These are phyloP conservation scores for Mucor racemosus DNA, from an alignment of 371 early-diverging fungal species.

Conservation along the genomic window DNA sequence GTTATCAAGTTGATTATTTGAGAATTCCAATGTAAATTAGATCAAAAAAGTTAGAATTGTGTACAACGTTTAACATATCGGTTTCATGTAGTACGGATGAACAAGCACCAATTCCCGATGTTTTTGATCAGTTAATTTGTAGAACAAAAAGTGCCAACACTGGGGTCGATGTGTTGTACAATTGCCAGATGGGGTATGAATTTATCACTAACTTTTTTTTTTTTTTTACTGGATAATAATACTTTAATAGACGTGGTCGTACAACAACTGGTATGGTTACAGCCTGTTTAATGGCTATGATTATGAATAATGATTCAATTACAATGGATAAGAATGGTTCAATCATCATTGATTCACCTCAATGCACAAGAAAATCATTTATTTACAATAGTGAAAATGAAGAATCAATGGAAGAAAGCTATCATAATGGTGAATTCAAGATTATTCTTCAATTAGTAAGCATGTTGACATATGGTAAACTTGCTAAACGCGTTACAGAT, in stretches of 20 bases:
- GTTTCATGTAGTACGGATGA: slow-evolving; percentile 66
- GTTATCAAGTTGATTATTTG: slow-evolving; percentile 67
- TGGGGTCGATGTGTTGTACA: slow-evolving; percentile 66
- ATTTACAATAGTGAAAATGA: slow-evolving; percentile 22
- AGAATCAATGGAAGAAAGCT: slow-evolving; percentile 34
- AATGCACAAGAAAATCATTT: neutral
- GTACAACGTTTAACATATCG: slow-evolving; percentile 1
- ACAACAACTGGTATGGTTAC: slow-evolving; percentile 75
- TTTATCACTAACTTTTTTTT: neutral
- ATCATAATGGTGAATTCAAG: slow-evolving; percentile 58
- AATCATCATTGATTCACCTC: slow-evolving; percentile 7
- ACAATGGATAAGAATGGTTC: slow-evolving; percentile 11
- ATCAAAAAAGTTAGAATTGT: neutral
- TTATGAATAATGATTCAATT: slow-evolving; percentile 23
- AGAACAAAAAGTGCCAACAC: slow-evolving; percentile 47
- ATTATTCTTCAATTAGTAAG: slow-evolving; percentile 63
- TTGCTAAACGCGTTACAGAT: slow-evolving; percentile 66
- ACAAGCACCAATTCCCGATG: slow-evolving; percentile 79
- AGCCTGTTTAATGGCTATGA: slow-evolving; percentile 49
- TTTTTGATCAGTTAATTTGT: slow-evolving; percentile 70
- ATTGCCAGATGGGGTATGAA: slow-evolving; percentile 81
- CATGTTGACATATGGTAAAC: slow-evolving; percentile 59
- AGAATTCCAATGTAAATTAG: slow-evolving; percentile 70
- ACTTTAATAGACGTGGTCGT: slow-evolving; percentile 58
- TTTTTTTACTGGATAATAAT: neutral